A percentile compares a stretch with the other conserved stretches of the same genome.
These are phyloP conservation scores for Lasiosphaeria hispida DNA, from an alignment of 495 filamentous ascomycete species.

Conservation along the genomic window DNA sequence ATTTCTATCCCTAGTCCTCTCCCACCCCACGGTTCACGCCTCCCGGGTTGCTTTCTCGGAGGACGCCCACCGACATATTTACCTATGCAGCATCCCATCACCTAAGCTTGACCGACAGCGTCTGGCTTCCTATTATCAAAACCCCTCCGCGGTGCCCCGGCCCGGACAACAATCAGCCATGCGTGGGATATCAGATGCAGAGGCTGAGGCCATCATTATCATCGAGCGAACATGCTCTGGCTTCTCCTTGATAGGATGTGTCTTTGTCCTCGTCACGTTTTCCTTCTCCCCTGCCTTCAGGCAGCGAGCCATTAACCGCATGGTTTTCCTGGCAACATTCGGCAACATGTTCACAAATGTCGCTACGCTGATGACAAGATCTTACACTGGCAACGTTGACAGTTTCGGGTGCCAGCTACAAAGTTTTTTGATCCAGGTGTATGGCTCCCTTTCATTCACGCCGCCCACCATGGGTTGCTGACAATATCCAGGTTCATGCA, in stretches of 20 bases:
- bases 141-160: background rate
- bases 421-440: constrained; percentile 71
- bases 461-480: background rate
- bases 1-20: background rate
- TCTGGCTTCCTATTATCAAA: background rate
- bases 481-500: constrained; percentile 62
- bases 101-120: background rate
- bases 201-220: constrained; percentile 48
- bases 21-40: background rate
- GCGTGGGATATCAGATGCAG: constrained; percentile 5
- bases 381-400: constrained; percentile 45
- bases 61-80: background rate
- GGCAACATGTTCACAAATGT: constrained; percentile 81
- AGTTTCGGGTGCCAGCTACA: constrained; percentile 70
- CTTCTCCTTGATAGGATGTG: constrained; percentile 68
- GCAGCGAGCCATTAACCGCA: constrained; percentile 75
- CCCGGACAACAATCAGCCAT: constrained; percentile 2
- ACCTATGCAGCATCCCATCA: background rate
- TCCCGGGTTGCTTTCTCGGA: background rate
- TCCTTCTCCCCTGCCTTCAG: constrained; percentile 57
- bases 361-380: constrained; percentile 68
- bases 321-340: constrained; percentile 81
- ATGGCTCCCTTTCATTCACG: constrained; percentile 18
- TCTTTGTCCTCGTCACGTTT: constrained; percentile 75
- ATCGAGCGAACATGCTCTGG: constrained; percentile 67